Base-by-base conservation (phyloP, 768 basidiomycete species). In the Mycena rosella region DNA sequence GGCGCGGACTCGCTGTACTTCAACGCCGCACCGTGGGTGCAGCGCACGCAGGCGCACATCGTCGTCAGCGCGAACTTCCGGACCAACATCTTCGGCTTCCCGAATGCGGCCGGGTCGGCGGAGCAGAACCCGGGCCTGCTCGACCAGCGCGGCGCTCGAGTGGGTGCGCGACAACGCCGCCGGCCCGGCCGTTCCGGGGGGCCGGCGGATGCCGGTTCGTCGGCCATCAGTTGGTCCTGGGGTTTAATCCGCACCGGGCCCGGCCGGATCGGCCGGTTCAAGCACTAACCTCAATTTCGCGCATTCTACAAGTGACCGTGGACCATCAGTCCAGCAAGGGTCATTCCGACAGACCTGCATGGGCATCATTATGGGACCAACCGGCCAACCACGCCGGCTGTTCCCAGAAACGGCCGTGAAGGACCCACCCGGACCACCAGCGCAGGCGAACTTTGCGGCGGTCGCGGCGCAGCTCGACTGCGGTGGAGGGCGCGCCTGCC, bases 1-100 rank as follows among this genome's bases (percentile, higher is more conserved):
- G 56, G 56, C 10, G 29, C 56, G 2, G 5, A 47, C 40, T 44
- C 56, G 17, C 56, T 58, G 20, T 58, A 58, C 29, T 58, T 20
- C 44, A 34, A 58, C 44, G 42, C 56, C 70, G 66, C 86, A 14
- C 51, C 74, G 58, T 53, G n/a, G n/a, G n/a, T n/a, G n/a, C n/a
- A n/a, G n/a, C n/a, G n/a, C n/a, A n/a, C n/a, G n/a, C n/a, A n/a
- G n/a, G n/a, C n/a, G n/a, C n/a, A n/a, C n/a, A n/a, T n/a, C n/a
- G n/a, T n/a, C n/a, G n/a, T n/a, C n/a, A n/a, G n/a, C n/a, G n/a
- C n/a, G n/a, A n/a, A n/a, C n/a, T n/a, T n/a, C n/a, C n/a, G n/a
- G n/a, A n/a, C n/a, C n/a, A n/a, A n/a, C n/a, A n/a, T n/a, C n/a
- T n/a, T n/a, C n/a, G n/a, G n/a, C n/a, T n/a, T n/a, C n/a, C n/a